Evolutionary conservation across 2,329 filamentous ascomycete genomes (phyloP), one percentile per base, ranked within the genome.

Genomic region (Cadophora malorum): DNA sequence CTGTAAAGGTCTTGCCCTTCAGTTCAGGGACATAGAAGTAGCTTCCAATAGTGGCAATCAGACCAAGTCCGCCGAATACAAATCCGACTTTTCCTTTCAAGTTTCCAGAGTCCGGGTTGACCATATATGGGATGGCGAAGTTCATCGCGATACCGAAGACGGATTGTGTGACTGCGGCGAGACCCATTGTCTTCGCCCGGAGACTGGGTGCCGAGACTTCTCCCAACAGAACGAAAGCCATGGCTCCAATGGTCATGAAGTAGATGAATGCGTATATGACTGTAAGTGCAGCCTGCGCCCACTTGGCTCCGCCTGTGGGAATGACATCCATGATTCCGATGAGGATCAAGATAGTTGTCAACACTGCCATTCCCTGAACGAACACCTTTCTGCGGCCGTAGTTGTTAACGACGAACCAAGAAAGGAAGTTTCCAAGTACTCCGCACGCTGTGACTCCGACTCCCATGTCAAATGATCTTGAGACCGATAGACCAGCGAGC

Each of bases 21-120:
- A 93, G 91, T 78, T 96, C 93, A 0, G 93, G 93, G 0, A 94
- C 83, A 31, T 91, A 86, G 82, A 93, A 94, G 76, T 60, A 74
- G 6, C 61, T 61, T 4, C 66, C 65, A 5, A 78, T 38, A 3
- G 71, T 72, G 14, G 68, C 68, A 31, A 75, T 67, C 8, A 63
- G 38, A 62, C 70, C 69, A 31, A 77, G 69, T 3, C 75, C 78
- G 16, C 71, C 73, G 60, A 77, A 80, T 19, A 80, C 72, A 65
- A 80, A 80, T 10, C 76, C 79, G 31, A 78, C 70, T 63, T 79
- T 80, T 10, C 77, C 79, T 60, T 71, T 68, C 66, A 78, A 50
- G 67, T 79, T 76, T 21, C 69, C 78, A 38, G 73, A 70, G 64
- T 79, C 77, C 4, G 78, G 77, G 65, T 81, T 82, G 31, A 82